Evolutionary conservation across 2,329 filamentous ascomycete genomes (phyloP).

Genomic region (Nigrospora oryzae): DNA sequence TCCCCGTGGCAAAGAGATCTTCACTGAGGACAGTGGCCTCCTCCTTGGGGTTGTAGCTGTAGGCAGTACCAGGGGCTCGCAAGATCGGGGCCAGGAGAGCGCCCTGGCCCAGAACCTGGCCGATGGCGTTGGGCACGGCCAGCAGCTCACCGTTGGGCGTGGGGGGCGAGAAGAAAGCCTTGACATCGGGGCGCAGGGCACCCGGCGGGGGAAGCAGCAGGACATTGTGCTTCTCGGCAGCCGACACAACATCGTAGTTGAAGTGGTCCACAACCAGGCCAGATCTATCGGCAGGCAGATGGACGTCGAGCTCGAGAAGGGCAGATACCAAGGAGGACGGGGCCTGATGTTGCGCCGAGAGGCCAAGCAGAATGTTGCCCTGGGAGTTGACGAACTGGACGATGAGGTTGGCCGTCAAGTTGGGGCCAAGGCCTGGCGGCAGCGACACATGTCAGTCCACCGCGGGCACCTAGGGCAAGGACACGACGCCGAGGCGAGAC

Average conservation of each 20-base stretch:
- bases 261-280: conserved; percentile 91
- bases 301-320: conserved; percentile 81
- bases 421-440: conserved; percentile 70
- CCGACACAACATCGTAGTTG: conserved; percentile 73
- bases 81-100: conserved; percentile 75
- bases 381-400: conserved; percentile 86
- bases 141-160: conserved; percentile 47
- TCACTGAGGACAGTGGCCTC: conserved; percentile 58
- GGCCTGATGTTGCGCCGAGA: conserved; percentile 63
- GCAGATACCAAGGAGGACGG: conserved; percentile 68
- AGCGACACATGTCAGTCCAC: not conserved
- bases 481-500: not conserved
- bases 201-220: conserved; percentile 66
- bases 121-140: conserved; percentile 74
- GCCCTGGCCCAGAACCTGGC: conserved; percentile 72
- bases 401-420: conserved; percentile 75
- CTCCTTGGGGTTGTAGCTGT: conserved; percentile 91
- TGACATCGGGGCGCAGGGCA: conserved; percentile 57
- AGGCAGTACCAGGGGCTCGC: conserved; percentile 74
- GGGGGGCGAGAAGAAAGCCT: conserved; percentile 67
- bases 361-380: conserved; percentile 82
- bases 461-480: not conserved
- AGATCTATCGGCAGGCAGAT: conserved; percentile 77
- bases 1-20: conserved; percentile 76
- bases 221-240: conserved; percentile 80